phyloP scores from a whole-genome alignment of 306 rosid genomes.

The Acacia melanoxylon region DNA sequence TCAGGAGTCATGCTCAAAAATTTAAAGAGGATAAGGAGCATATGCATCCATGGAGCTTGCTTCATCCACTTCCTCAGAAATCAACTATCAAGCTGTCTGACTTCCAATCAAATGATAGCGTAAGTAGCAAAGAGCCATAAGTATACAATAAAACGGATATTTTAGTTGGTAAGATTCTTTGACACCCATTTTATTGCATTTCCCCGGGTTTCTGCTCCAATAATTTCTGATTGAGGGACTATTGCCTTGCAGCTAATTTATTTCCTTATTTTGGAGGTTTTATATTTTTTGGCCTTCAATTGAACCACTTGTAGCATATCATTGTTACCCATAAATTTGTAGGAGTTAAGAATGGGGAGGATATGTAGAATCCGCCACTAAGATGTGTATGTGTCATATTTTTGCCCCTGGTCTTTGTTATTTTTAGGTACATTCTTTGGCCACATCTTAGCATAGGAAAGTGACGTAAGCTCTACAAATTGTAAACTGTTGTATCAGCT shows the following conservation, averaged over 20 bases:
- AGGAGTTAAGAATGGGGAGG: conserved; percentile 25
- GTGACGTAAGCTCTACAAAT: neutral
- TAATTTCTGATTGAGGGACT: neutral
- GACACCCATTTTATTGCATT: neutral
- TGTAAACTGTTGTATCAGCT: conserved; percentile 30
- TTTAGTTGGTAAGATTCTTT: neutral
- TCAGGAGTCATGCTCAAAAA: conserved; percentile 35
- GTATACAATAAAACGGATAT: neutral
- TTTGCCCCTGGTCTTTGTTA: conserved; percentile 27
- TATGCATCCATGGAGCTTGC: conserved; percentile 7
- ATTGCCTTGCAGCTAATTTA: conserved; percentile 22
- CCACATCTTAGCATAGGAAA: conserved; percentile 1
- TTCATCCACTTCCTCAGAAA: conserved; percentile 21
- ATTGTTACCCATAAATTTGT: conserved; percentile 19
- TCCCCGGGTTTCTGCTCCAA: neutral
- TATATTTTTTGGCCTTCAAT: conserved; percentile 21
- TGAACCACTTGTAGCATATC: conserved; percentile 19
- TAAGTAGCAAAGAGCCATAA: neutral
- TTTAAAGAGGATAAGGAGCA: conserved; percentile 21
- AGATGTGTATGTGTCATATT: conserved; percentile 34
- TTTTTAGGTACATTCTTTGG: conserved; percentile 22
- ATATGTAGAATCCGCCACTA: conserved; percentile 33
- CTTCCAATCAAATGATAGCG: conserved; percentile 29
- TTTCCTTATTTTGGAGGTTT: conserved; percentile 11
- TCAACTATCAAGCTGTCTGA: conserved; percentile 21